phyloP scores from a whole-genome alignment of 768 basidiomycete genomes.

The Boletus bicolor region DNA sequence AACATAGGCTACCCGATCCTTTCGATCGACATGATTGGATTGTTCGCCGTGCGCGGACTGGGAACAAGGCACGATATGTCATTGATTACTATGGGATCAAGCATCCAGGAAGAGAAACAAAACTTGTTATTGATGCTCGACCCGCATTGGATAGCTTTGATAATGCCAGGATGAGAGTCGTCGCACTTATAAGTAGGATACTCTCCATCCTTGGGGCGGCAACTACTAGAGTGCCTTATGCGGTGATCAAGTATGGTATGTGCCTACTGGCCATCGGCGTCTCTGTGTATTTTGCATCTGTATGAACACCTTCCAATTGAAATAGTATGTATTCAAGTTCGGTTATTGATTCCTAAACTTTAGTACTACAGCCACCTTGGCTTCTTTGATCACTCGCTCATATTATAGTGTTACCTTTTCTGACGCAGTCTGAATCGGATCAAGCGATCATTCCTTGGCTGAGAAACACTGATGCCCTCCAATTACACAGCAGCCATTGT shows the following conservation, averaged over 20 bases:
- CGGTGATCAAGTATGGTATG: background rate
- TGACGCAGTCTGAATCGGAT: background rate
- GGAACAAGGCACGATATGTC: constrained; percentile 3
- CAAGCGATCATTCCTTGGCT: background rate
- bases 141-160: constrained; percentile 8
- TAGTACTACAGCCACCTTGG: no score
- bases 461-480: background rate
- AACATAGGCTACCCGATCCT: constrained; percentile 7
- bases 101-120: constrained; percentile 2
- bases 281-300: background rate
- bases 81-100: constrained; percentile 16
- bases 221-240: background rate
- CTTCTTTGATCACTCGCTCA: background rate
- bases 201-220: background rate
- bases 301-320: background rate
- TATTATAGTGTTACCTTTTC: background rate
- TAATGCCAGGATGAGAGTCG: constrained; percentile 9
- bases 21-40: constrained; percentile 19
- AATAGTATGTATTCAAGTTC: background rate
- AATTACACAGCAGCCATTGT: background rate
- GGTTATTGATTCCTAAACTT: background rate
- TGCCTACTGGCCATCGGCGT: constrained; percentile 3
- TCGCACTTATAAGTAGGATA: background rate
- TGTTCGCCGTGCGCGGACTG: constrained; percentile 4
- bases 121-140: constrained; percentile 2